phyloP scores from a whole-genome alignment of 768 basidiomycete genomes.

The Chlorophyllum brunneum region DNA sequence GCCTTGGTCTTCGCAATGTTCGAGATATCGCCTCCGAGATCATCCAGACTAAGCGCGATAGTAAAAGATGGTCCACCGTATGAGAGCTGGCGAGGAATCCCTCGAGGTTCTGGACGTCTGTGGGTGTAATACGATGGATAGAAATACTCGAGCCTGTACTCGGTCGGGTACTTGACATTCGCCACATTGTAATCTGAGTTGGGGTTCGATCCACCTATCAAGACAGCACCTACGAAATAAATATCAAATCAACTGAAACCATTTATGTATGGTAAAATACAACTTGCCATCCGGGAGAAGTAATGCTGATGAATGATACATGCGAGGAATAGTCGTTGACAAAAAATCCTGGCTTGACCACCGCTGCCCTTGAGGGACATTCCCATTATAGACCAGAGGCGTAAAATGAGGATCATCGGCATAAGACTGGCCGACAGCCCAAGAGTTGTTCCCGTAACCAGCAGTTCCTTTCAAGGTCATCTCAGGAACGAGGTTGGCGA shows the following conservation, averaged over 20 bases:
- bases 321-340: constrained; percentile 54
- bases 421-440: constrained; percentile 54
- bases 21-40: constrained; percentile 44
- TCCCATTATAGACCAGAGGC: constrained; percentile 72
- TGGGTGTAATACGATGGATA: constrained; percentile 45
- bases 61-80: constrained; percentile 83
- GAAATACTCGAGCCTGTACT: constrained; percentile 24
- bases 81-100: constrained; percentile 47
- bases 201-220: constrained; percentile 80
- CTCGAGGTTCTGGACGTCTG: constrained; percentile 53
- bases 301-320: constrained; percentile 77
- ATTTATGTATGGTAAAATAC: not conserved
- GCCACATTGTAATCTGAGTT: constrained; percentile 57
- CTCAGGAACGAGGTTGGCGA: not conserved
- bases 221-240: constrained; percentile 47
- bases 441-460: constrained; percentile 53
- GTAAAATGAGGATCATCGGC: constrained; percentile 65
- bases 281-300: constrained; percentile 48
- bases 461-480: constrained; percentile 45
- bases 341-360: constrained; percentile 60
- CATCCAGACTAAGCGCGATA: constrained; percentile 48
- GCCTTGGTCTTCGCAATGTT: constrained; percentile 49
- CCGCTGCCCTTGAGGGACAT: constrained; percentile 53
- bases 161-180: constrained; percentile 58
- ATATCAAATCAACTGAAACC: constrained; percentile 24